These are phyloP conservation scores for Diaporthe vexans DNA, from an alignment of 2,329 filamentous ascomycete species.

Conservation along the genomic window DNA sequence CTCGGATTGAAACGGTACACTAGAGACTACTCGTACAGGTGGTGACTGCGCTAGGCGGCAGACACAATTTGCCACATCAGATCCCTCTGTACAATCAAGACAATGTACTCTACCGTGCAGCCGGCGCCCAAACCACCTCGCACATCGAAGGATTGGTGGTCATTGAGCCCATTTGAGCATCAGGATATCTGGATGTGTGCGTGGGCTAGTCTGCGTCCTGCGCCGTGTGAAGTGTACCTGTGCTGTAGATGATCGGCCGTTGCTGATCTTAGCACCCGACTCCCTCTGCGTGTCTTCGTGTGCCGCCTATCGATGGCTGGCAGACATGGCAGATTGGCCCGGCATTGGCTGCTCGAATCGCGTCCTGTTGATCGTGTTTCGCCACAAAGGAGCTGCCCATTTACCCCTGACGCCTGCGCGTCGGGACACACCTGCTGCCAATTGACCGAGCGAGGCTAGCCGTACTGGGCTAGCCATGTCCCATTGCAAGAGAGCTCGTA, in stretches of 20 bases:
- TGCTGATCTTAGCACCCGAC: not conserved
- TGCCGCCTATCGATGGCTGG: not conserved
- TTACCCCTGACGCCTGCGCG: constrained; percentile 28
- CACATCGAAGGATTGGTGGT: not conserved
- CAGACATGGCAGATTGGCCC: constrained; percentile 6
- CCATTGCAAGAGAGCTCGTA: constrained; percentile 14
- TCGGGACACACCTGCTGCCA: not conserved
- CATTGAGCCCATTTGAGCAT: too few relatives aligned
- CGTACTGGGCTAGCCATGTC: not conserved
- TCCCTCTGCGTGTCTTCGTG: not conserved
- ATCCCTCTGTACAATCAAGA: not conserved
- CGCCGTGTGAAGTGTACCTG: not conserved
- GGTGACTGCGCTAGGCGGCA: constrained; percentile 6
- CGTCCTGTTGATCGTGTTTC: constrained; percentile 32
- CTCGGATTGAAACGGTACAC: not conserved
- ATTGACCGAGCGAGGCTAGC: constrained; percentile 13
- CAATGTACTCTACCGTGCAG: not conserved
- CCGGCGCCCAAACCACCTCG: not conserved
- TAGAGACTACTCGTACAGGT: not conserved
- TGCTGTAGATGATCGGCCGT: not conserved
- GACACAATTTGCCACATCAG: constrained; percentile 25
- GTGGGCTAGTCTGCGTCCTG: too few relatives aligned
- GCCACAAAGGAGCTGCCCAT: constrained; percentile 26
- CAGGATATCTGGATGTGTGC: not conserved
- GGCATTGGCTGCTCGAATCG: constrained; percentile 27